These are phyloP conservation scores for Termitomyces sp. DNA, from an alignment of 768 basidiomycete genomes.

Conservation along the genomic window DNA sequence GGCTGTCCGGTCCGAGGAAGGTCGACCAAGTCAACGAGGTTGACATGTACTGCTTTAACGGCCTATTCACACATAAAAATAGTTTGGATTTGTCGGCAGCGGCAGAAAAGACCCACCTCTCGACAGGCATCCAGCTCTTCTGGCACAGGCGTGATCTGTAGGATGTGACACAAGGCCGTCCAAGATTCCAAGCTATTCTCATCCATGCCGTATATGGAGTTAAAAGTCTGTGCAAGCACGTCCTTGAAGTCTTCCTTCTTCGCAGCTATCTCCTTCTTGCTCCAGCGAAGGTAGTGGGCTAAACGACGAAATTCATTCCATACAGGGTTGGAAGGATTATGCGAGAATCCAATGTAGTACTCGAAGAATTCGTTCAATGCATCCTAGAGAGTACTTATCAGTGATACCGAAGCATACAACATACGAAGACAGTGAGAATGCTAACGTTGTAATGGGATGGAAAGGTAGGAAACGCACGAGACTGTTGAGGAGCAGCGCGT, in stretches of 20 bases:
- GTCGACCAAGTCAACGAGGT: slow-evolving; percentile 33
- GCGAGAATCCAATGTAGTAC: slow-evolving; percentile 11
- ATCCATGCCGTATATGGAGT: slow-evolving; percentile 26
- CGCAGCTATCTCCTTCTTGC: background rate
- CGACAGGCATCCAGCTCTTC: slow-evolving; percentile 19
- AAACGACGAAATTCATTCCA: slow-evolving; percentile 24
- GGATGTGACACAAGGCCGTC: background rate
- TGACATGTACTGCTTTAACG: slow-evolving; percentile 26
- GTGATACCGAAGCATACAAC: background rate
- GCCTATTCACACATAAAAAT: slow-evolving; percentile 13
- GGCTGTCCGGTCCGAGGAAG: slow-evolving; percentile 1
- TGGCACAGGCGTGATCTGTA: slow-evolving; percentile 22
- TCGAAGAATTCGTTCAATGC: slow-evolving; percentile 15
- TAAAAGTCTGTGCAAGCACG: slow-evolving; percentile 27
- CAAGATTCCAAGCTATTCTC: slow-evolving; percentile 19
- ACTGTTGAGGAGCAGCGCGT: background rate
- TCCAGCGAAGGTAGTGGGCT: slow-evolving; percentile 14
- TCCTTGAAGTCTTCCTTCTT: slow-evolving; percentile 19
- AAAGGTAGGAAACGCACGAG: background rate
- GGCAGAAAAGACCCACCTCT: slow-evolving; percentile 10
- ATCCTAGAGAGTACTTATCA: background rate
- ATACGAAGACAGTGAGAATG: background rate
- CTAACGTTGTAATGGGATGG: background rate
- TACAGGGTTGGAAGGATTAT: slow-evolving; percentile 3
- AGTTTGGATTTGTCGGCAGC: background rate